Conservation (phyloP, 2,329 filamentous ascomycete species). For the Claviceps citrina region DNA sequence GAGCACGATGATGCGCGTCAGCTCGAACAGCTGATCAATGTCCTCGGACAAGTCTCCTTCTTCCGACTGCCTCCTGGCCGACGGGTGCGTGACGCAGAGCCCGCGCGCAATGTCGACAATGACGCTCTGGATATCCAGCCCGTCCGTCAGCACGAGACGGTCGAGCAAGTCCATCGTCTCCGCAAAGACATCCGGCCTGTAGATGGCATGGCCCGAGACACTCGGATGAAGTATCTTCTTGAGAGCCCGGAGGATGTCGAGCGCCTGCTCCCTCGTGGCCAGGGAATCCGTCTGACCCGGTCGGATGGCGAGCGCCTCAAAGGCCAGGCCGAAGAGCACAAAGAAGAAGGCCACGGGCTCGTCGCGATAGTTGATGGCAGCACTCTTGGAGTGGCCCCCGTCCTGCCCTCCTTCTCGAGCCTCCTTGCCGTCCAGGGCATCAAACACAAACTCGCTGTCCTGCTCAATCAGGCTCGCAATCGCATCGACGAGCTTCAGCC, state of each 20-base stretch:
- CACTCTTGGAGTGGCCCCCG: conserved; percentile 42
- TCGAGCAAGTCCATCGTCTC: conserved; percentile 96
- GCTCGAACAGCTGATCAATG: conserved; percentile 92
- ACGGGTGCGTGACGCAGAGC: conserved; percentile 80
- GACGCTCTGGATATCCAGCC: conserved; percentile 71
- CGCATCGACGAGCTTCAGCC: conserved; percentile 91
- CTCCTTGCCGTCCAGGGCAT: conserved; percentile 80
- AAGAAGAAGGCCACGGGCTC: conserved; percentile 99
- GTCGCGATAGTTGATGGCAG: conserved; percentile 92
- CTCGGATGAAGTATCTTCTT: conserved; percentile 91
- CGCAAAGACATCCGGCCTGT: conserved; percentile 86
- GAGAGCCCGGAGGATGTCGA: conserved; percentile 78
- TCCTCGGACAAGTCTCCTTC: conserved; percentile 82
- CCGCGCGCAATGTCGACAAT: conserved; percentile 90
- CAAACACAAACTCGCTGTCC: conserved; percentile 94
- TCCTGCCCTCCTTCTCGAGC: conserved; percentile 31
- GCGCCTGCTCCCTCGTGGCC: conserved; percentile 59
- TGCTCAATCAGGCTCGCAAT: conserved; percentile 96
- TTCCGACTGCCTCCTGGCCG: conserved; percentile 42
- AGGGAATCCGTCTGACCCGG: conserved; percentile 37
- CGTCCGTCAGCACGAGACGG: conserved; percentile 80
- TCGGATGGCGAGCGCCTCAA: conserved; percentile 82
- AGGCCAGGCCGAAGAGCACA: conserved; percentile 88
- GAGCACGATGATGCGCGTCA: conserved; percentile 89
- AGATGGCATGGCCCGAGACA: conserved; percentile 91